phyloP scores from a whole-genome alignment of 73 alveolate species.

The Paramecium pentaurelia region DNA sequence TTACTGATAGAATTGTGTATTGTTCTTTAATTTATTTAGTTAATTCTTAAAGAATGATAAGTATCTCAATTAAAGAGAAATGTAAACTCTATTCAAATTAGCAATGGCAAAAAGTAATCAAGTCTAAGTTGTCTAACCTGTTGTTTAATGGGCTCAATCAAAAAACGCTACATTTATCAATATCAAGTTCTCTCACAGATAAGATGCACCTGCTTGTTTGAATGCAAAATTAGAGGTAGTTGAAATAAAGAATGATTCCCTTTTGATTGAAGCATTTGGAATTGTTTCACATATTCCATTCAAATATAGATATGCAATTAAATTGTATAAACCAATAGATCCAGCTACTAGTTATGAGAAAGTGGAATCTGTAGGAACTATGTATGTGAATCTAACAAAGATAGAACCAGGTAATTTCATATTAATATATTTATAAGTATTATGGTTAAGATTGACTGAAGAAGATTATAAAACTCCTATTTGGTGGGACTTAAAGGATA shows the following conservation, averaged over 20 bases:
- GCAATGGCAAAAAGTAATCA: slow-evolving; percentile 24
- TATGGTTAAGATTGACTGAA: slow-evolving; percentile 45
- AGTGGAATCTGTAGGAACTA: slow-evolving; percentile 26
- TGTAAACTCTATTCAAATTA: slow-evolving; percentile 22
- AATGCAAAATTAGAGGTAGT: slow-evolving; percentile 12
- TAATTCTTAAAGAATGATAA: slow-evolving; percentile 9
- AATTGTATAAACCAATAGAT: neutral
- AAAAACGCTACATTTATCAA: slow-evolving; percentile 17
- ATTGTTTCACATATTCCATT: slow-evolving; percentile 28
- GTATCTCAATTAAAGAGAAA: neutral
- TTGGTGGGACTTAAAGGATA: slow-evolving; percentile 47
- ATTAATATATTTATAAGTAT: neutral
- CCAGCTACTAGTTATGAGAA: slow-evolving; percentile 15
- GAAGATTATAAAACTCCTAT: slow-evolving; percentile 31
- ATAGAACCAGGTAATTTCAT: neutral
- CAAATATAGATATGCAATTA: slow-evolving; percentile 19
- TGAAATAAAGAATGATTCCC: neutral
- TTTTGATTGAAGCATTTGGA: slow-evolving; percentile 41
- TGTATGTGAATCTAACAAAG: slow-evolving; percentile 24
- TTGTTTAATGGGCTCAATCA: slow-evolving; percentile 47
- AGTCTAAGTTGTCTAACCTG: slow-evolving; percentile 24
- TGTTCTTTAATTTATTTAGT: neutral
- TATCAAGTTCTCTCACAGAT: slow-evolving; percentile 11
- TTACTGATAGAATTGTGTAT: slow-evolving; percentile 37
- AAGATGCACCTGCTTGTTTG: slow-evolving; percentile 50